Evolutionary conservation across 306 rosid species (phyloP), one percentile per base, ranked within the genome.

Genomic region (Delonix regia): DNA sequence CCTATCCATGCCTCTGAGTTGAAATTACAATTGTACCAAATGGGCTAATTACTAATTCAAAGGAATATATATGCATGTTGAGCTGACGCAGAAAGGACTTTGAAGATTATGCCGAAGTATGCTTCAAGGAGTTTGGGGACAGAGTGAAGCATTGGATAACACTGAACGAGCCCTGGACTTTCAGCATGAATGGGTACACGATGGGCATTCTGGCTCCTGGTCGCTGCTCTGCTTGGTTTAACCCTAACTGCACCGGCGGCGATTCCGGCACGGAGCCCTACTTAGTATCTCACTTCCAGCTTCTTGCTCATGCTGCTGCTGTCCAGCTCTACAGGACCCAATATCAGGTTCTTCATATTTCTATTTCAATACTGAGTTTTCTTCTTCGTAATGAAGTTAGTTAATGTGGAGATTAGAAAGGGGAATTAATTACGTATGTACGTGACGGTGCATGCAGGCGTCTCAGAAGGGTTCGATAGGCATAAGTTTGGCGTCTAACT

Each of bases 71-170:
- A n/a, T n/a, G n/a, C n/a, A n/a, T n/a, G n/a, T n/a, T n/a, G n/a
- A n/a, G n/a, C n/a, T n/a, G n/a, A n/a, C n/a, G n/a, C 51, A 89
- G 94, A 33, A 25, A 86, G 18, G 86, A 90, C 81, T 87, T 75
- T 45, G 21, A 24, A 3, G 90, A 91, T 0, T 88, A 81, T 22
- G 89, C 81, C 0, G 94, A 89, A 9, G 16, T 92, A 34, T 89
- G 92, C 44, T 92, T 83, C 47, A 82, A 41, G 21, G 76, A 74
- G 75, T 92, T 89, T 45, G 97, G 97, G 15, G 85, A 89, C 0
- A 71, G 87, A 3, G 93, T 92, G 36, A 89, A 89, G 61, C 70
- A 86, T 1, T 92, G 97, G 93, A 83, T 92, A 47, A 92, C 92
- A 0, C 44, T 88, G 5, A 92, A 92, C 36, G 97, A 91, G 52